Evolutionary conservation across 257 asterid species (phyloP), one percentile per base, ranked within the genome.

Genomic region (Eustoma russellianum): DNA sequence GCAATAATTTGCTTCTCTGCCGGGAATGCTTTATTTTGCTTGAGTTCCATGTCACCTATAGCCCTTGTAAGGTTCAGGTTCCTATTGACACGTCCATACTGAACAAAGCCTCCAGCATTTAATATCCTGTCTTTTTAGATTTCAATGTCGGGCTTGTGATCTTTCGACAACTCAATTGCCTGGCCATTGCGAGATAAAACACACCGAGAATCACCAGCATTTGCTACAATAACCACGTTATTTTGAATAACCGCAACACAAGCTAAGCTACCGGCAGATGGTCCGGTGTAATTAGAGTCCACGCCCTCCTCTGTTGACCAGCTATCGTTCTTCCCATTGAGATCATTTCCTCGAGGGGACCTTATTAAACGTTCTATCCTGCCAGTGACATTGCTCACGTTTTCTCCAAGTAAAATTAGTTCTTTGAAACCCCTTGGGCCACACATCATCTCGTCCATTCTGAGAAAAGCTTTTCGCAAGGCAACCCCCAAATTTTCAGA

Each of bases 361-460:
- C 62, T 61, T 56, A 75, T 54, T 53, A 60, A 62, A 63, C 61
- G 77, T 67, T 79, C 83, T 53, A 61, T 60, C 64, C 65, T 62
- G 65, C 79, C 77, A 41, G 67, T 58, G 61, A 73, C 68, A 57
- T 70, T 74, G 57, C 75, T 82, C 53, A 49, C 66, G 71, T 74
- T 73, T 51, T 70, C 92, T 66, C 65, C 77, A 38, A 86, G 71
- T 61, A 74, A 38, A 19, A 79, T 80, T 66, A 86, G 73, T 72
- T 91, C 95, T 67, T 71, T 84, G 64, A 65, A 77, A 66, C 96
- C 92, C 33, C 78, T 66, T 60, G 51, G 78, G 59, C 83, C 92
- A 66, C 85, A 76, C 95, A 91, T 91, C 95, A 86, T 73, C 74
- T 82, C 94, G 50, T 91, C 98, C 93, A 91, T 86, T 80, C 98